Base-by-base conservation (phyloP, 768 basidiomycete genomes). In the Crucibulum laeve region DNA sequence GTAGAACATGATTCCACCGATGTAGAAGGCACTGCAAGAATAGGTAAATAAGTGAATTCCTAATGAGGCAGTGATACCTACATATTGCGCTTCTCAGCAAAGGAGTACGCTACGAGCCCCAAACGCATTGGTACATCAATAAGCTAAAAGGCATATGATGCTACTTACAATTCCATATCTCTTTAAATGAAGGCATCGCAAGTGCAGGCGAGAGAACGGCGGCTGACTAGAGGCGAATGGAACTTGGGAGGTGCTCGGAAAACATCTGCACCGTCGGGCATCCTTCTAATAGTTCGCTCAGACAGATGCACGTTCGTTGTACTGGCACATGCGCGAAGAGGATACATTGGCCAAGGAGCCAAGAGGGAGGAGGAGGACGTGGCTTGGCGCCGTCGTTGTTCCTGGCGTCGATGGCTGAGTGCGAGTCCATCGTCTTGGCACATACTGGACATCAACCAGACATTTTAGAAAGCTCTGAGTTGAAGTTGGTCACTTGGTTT, bases 1-100 rank as follows among this genome's bases (percentile, higher is more conserved):
- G 45, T 63, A 62, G 46, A 53, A 51, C 59, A 62, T 63, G 30
- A 62, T 62, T 6, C 63, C 63, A 5, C 34, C 54, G 42, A 64
- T 56, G 40, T 64, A 64, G 38, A 64, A 49, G 26, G 26, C 45
- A 14, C 59, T 57, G 44, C 24, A n/a, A n/a, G 28, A 30, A 24
- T 21, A 34, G 11, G 6, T 15, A 4, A 15, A 15, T n/a, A 5
- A 15, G 13, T 25, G 22, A 26, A 7, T 14, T 3, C 17, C 10
- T 17, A 17, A 13, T 3, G 10, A 8, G n/a, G 10, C 18, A 25
- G 15, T 18, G 14, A 8, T 4, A 25, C 53, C 14, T 32, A 63
- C 62, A 63, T 63, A 37, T 61, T 61, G 15, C 62, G 55, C 51
- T 53, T 63, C 53, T 63, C 59, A 0, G 37, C 43, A 8, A 36